phyloP scores from a whole-genome alignment of 805 yeast genomes.

The Myxozyma udenii region DNA sequence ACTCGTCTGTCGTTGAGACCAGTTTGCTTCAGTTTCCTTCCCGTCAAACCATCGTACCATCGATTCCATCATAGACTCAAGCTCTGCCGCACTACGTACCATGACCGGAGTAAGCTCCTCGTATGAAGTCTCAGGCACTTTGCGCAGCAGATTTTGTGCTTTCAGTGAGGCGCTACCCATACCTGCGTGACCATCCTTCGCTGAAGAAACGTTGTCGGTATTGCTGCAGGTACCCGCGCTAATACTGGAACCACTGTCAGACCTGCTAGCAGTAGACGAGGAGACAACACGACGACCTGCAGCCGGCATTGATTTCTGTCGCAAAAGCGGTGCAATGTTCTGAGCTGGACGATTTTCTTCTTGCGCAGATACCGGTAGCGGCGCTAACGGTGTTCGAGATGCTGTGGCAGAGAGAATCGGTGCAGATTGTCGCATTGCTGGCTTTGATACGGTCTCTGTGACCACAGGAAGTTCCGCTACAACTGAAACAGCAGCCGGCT shows the following conservation, averaged over 20 bases:
- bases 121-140: slow-evolving; percentile 38
- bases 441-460: too few species aligned
- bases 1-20: slow-evolving; percentile 68
- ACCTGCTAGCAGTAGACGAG: background rate
- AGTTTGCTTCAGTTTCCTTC: slow-evolving; percentile 83
- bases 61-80: slow-evolving; percentile 36
- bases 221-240: background rate
- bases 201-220: background rate
- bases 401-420: too few species aligned
- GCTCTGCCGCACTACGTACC: slow-evolving; percentile 35
- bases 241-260: background rate
- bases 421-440: too few species aligned
- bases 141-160: slow-evolving; percentile 24
- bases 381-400: background rate
- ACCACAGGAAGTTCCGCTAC: too few species aligned
- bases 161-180: background rate
- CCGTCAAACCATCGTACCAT: slow-evolving; percentile 51
- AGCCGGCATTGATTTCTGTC: background rate
- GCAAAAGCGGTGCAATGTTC: background rate
- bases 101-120: slow-evolving; percentile 43
- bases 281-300: background rate
- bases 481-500: too few species aligned
- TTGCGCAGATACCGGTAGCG: background rate
- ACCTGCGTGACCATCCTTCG: background rate
- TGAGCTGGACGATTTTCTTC: background rate